A percentile compares a stretch with the other conserved stretches of the same genome.
Evolutionary conservation across 768 basidiomycete species (phyloP).

Genomic region (Fistulinella prunicolor): DNA sequence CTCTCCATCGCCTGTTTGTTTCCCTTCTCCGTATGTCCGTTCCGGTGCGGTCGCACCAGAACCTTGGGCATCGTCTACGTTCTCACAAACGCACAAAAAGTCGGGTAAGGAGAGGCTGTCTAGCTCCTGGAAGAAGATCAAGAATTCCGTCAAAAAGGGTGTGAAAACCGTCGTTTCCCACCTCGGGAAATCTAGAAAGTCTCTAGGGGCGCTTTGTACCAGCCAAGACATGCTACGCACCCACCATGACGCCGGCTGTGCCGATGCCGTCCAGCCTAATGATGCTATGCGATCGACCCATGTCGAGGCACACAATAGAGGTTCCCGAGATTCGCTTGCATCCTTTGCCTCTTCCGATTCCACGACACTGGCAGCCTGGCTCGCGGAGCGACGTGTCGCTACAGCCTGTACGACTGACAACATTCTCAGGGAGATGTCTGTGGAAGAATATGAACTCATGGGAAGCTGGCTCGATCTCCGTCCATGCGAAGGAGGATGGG

Average conservation of each 20-base stretch:
- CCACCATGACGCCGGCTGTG: slow-evolving; percentile 5
- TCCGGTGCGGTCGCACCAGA: slow-evolving; percentile 43
- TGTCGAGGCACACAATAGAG: slow-evolving; percentile 11
- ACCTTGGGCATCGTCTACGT: slow-evolving; percentile 32
- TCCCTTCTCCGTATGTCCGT: slow-evolving; percentile 34
- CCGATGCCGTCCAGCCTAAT: background rate
- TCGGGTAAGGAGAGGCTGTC: slow-evolving; percentile 18
- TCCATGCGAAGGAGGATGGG: slow-evolving; percentile 22
- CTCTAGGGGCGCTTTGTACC: slow-evolving; percentile 10
- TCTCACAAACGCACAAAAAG: slow-evolving; percentile 18
- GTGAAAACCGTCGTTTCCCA: slow-evolving; percentile 22
- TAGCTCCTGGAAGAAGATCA: slow-evolving; percentile 34
- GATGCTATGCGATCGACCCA: slow-evolving; percentile 4
- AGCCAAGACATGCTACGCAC: slow-evolving; percentile 7
- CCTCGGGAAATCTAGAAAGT: slow-evolving; percentile 15
- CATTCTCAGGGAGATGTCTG: slow-evolving; percentile 33
- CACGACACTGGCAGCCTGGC: slow-evolving; percentile 33
- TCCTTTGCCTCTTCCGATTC: slow-evolving; percentile 36
- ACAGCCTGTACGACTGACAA: slow-evolving; percentile 28
- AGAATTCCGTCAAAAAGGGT: slow-evolving; percentile 25
- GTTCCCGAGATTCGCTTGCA: slow-evolving; percentile 21
- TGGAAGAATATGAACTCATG: slow-evolving; percentile 46
- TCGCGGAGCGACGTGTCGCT: slow-evolving; percentile 37
- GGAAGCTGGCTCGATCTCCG: slow-evolving; percentile 46
- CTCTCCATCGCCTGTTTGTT: slow-evolving; percentile 34